Conservation (phyloP, 208 protist genomes). For the Trichomonas vaginalis region DNA sequence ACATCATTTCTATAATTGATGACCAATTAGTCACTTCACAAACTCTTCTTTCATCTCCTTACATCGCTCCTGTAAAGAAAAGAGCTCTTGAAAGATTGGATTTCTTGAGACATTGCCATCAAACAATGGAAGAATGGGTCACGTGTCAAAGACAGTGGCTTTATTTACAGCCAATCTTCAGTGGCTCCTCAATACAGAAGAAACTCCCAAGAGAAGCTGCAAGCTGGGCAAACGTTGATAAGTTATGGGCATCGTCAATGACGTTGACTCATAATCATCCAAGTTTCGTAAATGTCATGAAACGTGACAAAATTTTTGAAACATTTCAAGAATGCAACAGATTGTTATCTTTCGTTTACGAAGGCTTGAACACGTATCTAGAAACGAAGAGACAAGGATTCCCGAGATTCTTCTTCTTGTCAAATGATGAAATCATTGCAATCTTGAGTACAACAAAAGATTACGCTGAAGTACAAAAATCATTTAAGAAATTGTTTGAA, state of each 20-base stretch:
- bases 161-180: constrained; percentile 94
- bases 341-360: constrained; percentile 60
- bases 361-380: constrained; percentile 60
- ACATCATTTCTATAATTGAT: constrained; percentile 18
- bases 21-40: constrained; percentile 25
- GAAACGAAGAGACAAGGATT: constrained; percentile 59
- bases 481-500: constrained; percentile 89
- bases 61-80: constrained; percentile 46
- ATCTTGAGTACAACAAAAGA: constrained; percentile 85
- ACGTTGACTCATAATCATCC: constrained; percentile 22
- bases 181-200: constrained; percentile 76
- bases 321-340: constrained; percentile 57
- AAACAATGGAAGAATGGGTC: constrained; percentile 46
- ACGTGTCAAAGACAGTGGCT: constrained; percentile 75
- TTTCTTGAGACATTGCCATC: constrained; percentile 30
- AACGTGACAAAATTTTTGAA: constrained; percentile 66
- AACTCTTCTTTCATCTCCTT: constrained; percentile 40
- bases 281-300: constrained; percentile 65
- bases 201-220: constrained; percentile 76
- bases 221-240: constrained; percentile 40
- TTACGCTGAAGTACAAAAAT: constrained; percentile 74
- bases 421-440: constrained; percentile 87
- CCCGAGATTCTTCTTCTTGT: constrained; percentile 73
- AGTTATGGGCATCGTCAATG: constrained; percentile 41
- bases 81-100: constrained; percentile 39